These are phyloP conservation scores for Pyrenophora tritici-repentis DNA, from an alignment of 2,329 filamentous ascomycete genomes.

Conservation along the genomic window DNA sequence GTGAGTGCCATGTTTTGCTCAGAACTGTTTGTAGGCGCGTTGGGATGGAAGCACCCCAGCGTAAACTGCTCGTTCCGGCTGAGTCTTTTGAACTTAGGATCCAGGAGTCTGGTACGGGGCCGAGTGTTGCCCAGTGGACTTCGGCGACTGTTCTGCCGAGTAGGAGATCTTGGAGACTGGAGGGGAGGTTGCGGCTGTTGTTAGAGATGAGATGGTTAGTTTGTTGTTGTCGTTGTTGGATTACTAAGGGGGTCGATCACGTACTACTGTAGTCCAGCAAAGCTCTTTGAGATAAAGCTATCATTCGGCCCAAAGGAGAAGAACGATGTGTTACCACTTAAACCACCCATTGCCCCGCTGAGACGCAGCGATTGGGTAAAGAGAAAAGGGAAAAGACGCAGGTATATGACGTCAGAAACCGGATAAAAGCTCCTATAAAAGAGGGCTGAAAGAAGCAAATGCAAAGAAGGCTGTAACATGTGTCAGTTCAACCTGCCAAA, in stretches of 20 bases:
- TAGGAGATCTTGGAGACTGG: conserved; percentile 34
- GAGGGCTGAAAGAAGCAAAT: too few species aligned
- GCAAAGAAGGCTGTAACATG: too few species aligned
- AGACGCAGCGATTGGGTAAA: conserved; percentile 30
- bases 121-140: conserved; percentile 41
- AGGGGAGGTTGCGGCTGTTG: conserved; percentile 36
- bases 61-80: conserved; percentile 31
- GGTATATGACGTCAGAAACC: background rate
- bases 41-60: conserved; percentile 36
- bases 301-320: conserved; percentile 44
- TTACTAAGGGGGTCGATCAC: conserved; percentile 1
- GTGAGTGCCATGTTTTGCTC: conserved; percentile 33
- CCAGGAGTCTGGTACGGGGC: conserved; percentile 40
- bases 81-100: conserved; percentile 39
- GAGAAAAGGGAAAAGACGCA: conserved; percentile 30
- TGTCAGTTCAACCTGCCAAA: too few species aligned
- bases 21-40: conserved; percentile 27
- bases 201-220: background rate
- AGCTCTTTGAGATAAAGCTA: conserved; percentile 41
- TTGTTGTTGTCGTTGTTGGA: background rate
- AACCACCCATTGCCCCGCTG: conserved; percentile 32
- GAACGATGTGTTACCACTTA: conserved; percentile 32
- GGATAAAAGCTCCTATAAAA: too few species aligned
- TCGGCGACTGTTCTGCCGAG: conserved; percentile 29
- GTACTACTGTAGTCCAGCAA: conserved; percentile 40